Percentiles rank a stretch among this genome's conserved stretches.
phyloP scores from a whole-genome alignment of 768 basidiomycete genomes.

The Auriscalpium vulgare region DNA sequence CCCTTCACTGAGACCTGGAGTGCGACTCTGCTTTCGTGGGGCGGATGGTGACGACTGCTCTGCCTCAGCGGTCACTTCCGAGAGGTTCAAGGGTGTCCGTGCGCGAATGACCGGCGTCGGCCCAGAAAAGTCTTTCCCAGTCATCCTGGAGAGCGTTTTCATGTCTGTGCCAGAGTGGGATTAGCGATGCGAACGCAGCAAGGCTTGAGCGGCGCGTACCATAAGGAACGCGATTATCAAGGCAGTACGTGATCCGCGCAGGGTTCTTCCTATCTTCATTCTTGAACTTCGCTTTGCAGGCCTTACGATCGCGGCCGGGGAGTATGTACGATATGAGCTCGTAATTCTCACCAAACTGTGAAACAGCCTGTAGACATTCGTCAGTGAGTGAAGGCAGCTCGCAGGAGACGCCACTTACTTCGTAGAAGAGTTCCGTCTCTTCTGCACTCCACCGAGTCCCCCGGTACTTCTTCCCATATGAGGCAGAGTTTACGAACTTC shows the following conservation, averaged over 20 bases:
- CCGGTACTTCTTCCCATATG: conserved; percentile 74
- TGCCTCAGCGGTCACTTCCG: conserved; percentile 15
- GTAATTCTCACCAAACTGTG: conserved; percentile 89
- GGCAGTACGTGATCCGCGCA: conserved; percentile 62
- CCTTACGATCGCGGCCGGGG: conserved; percentile 78
- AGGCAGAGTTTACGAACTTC: conserved; percentile 79
- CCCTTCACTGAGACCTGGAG: conserved; percentile 4
- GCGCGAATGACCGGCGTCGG: conserved; percentile 63
- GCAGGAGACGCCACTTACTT: conserved; percentile 42
- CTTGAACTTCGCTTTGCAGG: conserved; percentile 92
- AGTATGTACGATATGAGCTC: conserved; percentile 84
- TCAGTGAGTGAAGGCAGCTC: too few species aligned
- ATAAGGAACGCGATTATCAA: conserved; percentile 71
- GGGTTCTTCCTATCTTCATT: conserved; percentile 79
- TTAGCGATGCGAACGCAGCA: not conserved
- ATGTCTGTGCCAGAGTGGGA: conserved; percentile 44
- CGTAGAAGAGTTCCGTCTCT: conserved; percentile 83
- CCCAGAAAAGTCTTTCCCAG: conserved; percentile 80
- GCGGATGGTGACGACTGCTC: not conserved
- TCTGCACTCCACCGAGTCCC: conserved; percentile 84
- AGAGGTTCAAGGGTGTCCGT: conserved; percentile 27
- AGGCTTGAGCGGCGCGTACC: conserved; percentile 38
- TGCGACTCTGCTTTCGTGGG: conserved; percentile 9
- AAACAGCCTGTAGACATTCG: conserved; percentile 53
- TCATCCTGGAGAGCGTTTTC: conserved; percentile 65